These are phyloP conservation scores for Myrmaecium sp. DNA, from an alignment of 2,329 filamentous ascomycete species.

Conservation along the genomic window DNA sequence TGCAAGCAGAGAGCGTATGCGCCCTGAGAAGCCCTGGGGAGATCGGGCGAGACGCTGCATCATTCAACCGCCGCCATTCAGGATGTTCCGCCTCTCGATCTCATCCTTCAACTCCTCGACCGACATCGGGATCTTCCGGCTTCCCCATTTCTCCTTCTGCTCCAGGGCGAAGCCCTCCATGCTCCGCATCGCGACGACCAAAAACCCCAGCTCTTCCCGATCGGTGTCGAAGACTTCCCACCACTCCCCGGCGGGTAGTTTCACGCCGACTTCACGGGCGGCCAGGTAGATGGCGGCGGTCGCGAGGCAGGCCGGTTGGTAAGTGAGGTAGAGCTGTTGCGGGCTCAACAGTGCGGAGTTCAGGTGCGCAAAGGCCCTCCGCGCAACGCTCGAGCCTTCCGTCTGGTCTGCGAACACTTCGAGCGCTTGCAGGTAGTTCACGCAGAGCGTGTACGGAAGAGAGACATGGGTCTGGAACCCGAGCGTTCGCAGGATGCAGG, in stretches of 20 bases:
- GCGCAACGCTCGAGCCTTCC: slow-evolving; percentile 37
- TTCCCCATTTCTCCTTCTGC: slow-evolving; percentile 38
- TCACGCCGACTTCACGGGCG: slow-evolving; percentile 56
- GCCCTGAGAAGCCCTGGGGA: too few species aligned
- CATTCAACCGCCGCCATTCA: too few species aligned
- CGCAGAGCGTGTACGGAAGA: slow-evolving; percentile 67
- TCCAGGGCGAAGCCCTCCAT: slow-evolving; percentile 50
- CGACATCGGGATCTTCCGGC: slow-evolving; percentile 39
- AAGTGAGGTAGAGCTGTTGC: slow-evolving; percentile 78
- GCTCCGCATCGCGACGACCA: slow-evolving; percentile 74
- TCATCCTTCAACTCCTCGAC: slow-evolving; percentile 42
- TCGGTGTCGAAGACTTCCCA: slow-evolving; percentile 98
- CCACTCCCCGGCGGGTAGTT: slow-evolving; percentile 74
- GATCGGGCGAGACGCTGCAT: too few species aligned
- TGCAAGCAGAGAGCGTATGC: too few species aligned
- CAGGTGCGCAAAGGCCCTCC: slow-evolving; percentile 57
- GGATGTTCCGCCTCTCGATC: slow-evolving; percentile 33
- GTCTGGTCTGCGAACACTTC: slow-evolving; percentile 38
- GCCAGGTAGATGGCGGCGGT: slow-evolving; percentile 85
- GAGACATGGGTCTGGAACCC: slow-evolving; percentile 74
- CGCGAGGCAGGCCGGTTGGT: slow-evolving; percentile 73
- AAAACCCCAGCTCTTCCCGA: slow-evolving; percentile 80
- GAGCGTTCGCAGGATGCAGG: slow-evolving; percentile 56
- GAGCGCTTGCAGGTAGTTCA: slow-evolving; percentile 86
- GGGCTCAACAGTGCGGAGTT: slow-evolving; percentile 75